Conservation (phyloP, 805 yeast genomes). For the Cyberlindnera petersonii region DNA sequence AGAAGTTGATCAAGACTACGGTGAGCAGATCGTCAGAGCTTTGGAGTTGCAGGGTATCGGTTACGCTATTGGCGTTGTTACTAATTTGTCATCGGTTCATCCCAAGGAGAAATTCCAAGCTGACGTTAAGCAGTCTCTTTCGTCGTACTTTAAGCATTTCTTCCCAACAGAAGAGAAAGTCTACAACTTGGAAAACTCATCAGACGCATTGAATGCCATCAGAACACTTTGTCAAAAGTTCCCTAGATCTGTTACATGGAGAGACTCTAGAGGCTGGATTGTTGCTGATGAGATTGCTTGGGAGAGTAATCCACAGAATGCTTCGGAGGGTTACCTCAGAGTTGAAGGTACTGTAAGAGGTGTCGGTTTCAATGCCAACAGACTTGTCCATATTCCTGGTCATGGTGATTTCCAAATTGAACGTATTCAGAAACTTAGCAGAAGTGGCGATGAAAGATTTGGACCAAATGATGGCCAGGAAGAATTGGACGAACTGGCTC, state of each 20-base stretch:
- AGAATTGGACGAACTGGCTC: conserved; percentile 55
- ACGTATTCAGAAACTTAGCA: conserved; percentile 51
- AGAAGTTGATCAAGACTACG: conserved; percentile 75
- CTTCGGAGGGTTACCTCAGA: conserved; percentile 40
- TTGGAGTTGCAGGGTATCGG: conserved; percentile 91
- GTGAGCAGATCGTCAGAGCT: conserved; percentile 88
- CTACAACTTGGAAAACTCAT: conserved; percentile 58
- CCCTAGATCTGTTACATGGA: conserved; percentile 85
- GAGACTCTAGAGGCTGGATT: conserved; percentile 87
- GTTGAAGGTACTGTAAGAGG: conserved; percentile 89
- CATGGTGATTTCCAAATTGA: conserved; percentile 83
- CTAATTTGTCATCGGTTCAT: conserved; percentile 63
- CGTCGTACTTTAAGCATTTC: conserved; percentile 66
- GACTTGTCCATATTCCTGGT: conserved; percentile 83
- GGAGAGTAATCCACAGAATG: conserved; percentile 29
- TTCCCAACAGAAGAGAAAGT: conserved; percentile 79
- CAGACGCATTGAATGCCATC: conserved; percentile 70
- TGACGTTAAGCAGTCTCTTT: conserved; percentile 61
- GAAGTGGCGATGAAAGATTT: conserved; percentile 28
- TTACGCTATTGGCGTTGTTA: conserved; percentile 70
- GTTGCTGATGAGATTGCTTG: conserved; percentile 63
- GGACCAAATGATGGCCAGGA: conserved; percentile 46
- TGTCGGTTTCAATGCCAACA: conserved; percentile 69
- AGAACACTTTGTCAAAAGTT: conserved; percentile 79
- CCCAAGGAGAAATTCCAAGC: conserved; percentile 73